Evolutionary conservation across 768 basidiomycete genomes (phyloP).

Genomic region (Flagelloscypha sp.): DNA sequence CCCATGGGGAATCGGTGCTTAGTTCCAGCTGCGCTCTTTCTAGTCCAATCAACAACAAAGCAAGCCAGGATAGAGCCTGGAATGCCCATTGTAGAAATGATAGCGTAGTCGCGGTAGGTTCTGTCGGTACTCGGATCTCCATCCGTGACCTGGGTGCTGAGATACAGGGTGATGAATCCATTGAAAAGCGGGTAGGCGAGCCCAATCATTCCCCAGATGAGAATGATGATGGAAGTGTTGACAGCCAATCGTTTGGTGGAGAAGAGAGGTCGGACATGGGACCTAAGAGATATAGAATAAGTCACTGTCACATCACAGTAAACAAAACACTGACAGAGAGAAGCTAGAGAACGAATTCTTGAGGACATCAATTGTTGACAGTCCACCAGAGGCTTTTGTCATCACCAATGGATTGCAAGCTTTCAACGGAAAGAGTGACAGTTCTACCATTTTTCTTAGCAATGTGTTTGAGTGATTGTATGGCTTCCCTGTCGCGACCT

Average conservation of each 20-base stretch:
- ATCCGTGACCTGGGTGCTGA: constrained; percentile 25
- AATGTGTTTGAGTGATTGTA: constrained; percentile 38
- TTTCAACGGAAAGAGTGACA: constrained; percentile 37
- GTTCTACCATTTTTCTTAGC: constrained; percentile 39
- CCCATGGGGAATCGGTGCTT: constrained; percentile 25
- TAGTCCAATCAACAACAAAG: constrained; percentile 35
- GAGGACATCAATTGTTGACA: constrained; percentile 21
- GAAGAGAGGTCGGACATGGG: constrained; percentile 44
- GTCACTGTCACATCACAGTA: neutral
- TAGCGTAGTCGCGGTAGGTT: constrained; percentile 42
- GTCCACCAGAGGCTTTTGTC: constrained; percentile 11
- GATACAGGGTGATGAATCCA: constrained; percentile 42
- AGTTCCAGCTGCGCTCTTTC: constrained; percentile 13
- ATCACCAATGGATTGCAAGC: constrained; percentile 26
- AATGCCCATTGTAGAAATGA: constrained; percentile 37
- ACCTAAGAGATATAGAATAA: constrained; percentile 20
- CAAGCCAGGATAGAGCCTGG: constrained; percentile 42
- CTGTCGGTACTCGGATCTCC: constrained; percentile 14
- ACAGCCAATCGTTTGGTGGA: constrained; percentile 32
- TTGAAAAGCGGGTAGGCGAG: constrained; percentile 49
- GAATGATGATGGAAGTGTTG: constrained; percentile 40
- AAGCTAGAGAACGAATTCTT: constrained; percentile 27
- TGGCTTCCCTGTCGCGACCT: constrained; percentile 48
- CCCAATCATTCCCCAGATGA: constrained; percentile 47
- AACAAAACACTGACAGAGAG: constrained; percentile 27